A percentile compares a stretch with the other conserved stretches of the same genome.
These are phyloP conservation scores for Paxillus ammoniavirescens DNA, from an alignment of 768 basidiomycete species.

Conservation along the genomic window DNA sequence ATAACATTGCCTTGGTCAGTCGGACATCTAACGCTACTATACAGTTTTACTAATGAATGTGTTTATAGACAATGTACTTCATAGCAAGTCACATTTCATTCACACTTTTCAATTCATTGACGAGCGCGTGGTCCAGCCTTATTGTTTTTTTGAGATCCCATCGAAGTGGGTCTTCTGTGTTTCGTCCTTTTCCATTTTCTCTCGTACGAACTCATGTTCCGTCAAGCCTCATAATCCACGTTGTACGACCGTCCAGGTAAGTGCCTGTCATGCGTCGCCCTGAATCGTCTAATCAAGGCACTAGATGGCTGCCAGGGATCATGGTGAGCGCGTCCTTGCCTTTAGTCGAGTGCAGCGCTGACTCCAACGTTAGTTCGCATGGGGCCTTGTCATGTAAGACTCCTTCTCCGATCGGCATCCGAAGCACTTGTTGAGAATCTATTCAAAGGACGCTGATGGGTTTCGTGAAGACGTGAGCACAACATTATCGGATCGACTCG, in stretches of 20 bases:
- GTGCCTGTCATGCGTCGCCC: constrained; percentile 2
- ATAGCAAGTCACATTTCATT: constrained; percentile 42
- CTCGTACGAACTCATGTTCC: background rate
- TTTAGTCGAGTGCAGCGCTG: background rate
- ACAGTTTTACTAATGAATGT: background rate
- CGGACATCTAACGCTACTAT: background rate
- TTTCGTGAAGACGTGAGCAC: constrained; percentile 56
- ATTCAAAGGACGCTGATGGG: constrained; percentile 59
- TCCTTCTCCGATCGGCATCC: background rate
- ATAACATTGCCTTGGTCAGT: constrained; percentile 59
- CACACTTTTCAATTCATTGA: background rate
- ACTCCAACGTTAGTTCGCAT: constrained; percentile 40
- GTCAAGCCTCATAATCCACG: constrained; percentile 44
- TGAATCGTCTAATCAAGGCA: background rate
- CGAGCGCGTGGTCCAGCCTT: constrained; percentile 43
- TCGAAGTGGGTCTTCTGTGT: constrained; percentile 46
- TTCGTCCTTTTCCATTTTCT: background rate
- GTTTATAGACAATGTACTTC: constrained; percentile 60
- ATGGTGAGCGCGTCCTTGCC: constrained; percentile 37
- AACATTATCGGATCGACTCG: background rate
- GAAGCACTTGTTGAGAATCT: background rate
- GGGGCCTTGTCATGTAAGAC: constrained; percentile 60
- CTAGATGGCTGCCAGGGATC: constrained; percentile 62
- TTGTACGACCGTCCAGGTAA: constrained; percentile 57
- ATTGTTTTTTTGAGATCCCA: constrained; percentile 55